phyloP scores from a whole-genome alignment of 2,329 filamentous ascomycete species.

The Colletotrichum sp. region DNA sequence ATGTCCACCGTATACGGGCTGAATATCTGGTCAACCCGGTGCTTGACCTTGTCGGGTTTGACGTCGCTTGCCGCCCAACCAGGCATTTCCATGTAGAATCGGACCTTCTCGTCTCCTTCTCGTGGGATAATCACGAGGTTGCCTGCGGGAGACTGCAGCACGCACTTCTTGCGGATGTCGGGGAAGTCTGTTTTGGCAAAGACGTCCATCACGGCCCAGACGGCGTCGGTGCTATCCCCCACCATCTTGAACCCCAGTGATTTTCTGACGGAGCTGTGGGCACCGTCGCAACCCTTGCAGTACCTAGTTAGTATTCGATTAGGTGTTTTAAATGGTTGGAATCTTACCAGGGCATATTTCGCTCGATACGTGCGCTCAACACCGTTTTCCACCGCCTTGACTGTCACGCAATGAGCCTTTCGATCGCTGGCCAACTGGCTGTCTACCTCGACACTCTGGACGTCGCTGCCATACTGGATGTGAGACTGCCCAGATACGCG shows the following conservation, averaged over 20 bases:
- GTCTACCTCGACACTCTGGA: constrained; percentile 55
- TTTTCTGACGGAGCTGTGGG: constrained; percentile 56
- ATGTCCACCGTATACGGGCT: constrained; percentile 63
- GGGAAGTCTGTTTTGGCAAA: constrained; percentile 63
- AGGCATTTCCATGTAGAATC: constrained; percentile 72
- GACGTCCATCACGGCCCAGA: constrained; percentile 64
- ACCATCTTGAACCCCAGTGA: constrained; percentile 62
- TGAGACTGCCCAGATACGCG: constrained; percentile 39
- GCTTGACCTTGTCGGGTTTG: constrained; percentile 55
- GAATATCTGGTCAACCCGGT: constrained; percentile 59
- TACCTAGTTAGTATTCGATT: fast-evolving
- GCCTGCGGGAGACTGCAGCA: constrained; percentile 54
- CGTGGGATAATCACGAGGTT: constrained; percentile 75
- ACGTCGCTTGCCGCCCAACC: constrained; percentile 49
- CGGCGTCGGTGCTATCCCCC: constrained; percentile 60
- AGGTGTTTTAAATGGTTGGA: neutral
- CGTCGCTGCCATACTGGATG: constrained; percentile 61
- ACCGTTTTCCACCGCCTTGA: constrained; percentile 43
- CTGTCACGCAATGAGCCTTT: constrained; percentile 43
- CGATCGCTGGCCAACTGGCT: constrained; percentile 37
- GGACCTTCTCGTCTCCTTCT: constrained; percentile 62
- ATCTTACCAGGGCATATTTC: constrained; percentile 4
- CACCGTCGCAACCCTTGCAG: constrained; percentile 46
- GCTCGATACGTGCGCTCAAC: constrained; percentile 26
- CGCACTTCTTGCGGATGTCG: constrained; percentile 63